Evolutionary conservation across 2,329 filamentous ascomycete species (phyloP).

Genomic region (Reticulascus tulasneorum): DNA sequence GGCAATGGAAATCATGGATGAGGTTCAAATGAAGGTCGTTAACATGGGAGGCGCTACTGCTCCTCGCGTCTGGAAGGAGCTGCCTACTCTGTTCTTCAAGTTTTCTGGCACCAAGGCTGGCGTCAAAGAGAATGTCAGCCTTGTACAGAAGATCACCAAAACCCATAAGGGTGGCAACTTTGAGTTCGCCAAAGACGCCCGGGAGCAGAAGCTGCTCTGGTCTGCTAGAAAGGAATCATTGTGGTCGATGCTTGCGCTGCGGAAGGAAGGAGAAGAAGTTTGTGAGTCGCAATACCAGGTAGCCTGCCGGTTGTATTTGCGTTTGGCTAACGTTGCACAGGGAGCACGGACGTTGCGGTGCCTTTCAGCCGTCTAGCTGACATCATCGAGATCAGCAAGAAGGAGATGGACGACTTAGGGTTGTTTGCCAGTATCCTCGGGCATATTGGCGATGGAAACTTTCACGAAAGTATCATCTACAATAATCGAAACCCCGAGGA

Average conservation of each 20-base stretch:
- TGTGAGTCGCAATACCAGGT: slow-evolving; percentile 48
- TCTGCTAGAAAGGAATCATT: slow-evolving; percentile 76
- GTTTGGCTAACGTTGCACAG: slow-evolving; percentile 23
- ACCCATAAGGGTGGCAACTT: slow-evolving; percentile 62
- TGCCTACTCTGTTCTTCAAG: slow-evolving; percentile 79
- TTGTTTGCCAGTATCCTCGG: slow-evolving; percentile 85
- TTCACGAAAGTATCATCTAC: slow-evolving; percentile 91
- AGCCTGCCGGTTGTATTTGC: not conserved
- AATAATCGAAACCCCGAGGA: slow-evolving; percentile 66
- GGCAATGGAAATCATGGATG: slow-evolving; percentile 84
- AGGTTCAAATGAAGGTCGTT: slow-evolving; percentile 80
- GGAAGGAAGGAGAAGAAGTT: slow-evolving; percentile 63
- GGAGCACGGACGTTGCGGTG: slow-evolving; percentile 82
- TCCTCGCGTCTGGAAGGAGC: slow-evolving; percentile 67
- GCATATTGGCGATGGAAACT: slow-evolving; percentile 91
- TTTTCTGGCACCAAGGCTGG: slow-evolving; percentile 74
- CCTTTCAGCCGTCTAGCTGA: slow-evolving; percentile 72
- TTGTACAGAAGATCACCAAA: slow-evolving; percentile 65
- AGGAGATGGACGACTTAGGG: slow-evolving; percentile 80
- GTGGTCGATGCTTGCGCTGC: slow-evolving; percentile 76
- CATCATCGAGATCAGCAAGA: slow-evolving; percentile 79
- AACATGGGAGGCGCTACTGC: slow-evolving; percentile 69
- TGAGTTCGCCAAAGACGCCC: slow-evolving; percentile 69
- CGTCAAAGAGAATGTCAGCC: slow-evolving; percentile 72
- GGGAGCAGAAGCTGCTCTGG: slow-evolving; percentile 74